These are phyloP conservation scores for Fraxinus dipetala DNA, from an alignment of 305 asterid genomes.

Conservation along the genomic window DNA sequence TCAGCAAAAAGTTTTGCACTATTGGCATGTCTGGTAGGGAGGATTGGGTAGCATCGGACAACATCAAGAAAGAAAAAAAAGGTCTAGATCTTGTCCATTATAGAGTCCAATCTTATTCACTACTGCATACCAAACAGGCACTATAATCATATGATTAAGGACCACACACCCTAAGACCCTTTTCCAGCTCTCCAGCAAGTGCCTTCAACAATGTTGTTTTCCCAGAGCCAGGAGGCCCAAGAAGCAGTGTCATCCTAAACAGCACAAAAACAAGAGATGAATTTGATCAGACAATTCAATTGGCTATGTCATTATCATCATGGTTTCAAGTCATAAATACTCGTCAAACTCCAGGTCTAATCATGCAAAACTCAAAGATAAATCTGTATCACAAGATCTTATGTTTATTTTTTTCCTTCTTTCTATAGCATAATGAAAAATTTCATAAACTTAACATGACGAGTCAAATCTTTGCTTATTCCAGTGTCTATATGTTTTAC, in stretches of 20 bases:
- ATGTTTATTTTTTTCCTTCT: neutral
- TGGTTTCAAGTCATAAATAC: neutral
- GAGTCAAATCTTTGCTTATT: neutral
- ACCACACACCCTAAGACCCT: constrained; percentile 62
- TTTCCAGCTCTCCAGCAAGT: constrained; percentile 70
- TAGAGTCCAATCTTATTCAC: neutral
- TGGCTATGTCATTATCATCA: neutral
- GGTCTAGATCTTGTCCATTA: neutral
- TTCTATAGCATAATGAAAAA: neutral
- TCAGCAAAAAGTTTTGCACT: neutral
- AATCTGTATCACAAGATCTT: neutral
- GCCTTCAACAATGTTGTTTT: constrained; percentile 79
- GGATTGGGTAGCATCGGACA: neutral
- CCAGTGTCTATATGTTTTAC: neutral
- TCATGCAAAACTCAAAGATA: neutral
- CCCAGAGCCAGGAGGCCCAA: constrained; percentile 97
- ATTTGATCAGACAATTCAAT: constrained; percentile 1
- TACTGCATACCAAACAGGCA: neutral
- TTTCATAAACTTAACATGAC: neutral
- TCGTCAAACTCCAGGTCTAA: neutral
- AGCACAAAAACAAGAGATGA: neutral
- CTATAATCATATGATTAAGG: neutral
- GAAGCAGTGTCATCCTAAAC: constrained; percentile 83
- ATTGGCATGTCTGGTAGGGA: neutral
- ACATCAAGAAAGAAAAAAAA: neutral